A percentile compares a stretch with the other conserved stretches of the same genome.
Conservation (phyloP, 1,139 yeast species). For the Kurtzmaniella quercitrusa region DNA sequence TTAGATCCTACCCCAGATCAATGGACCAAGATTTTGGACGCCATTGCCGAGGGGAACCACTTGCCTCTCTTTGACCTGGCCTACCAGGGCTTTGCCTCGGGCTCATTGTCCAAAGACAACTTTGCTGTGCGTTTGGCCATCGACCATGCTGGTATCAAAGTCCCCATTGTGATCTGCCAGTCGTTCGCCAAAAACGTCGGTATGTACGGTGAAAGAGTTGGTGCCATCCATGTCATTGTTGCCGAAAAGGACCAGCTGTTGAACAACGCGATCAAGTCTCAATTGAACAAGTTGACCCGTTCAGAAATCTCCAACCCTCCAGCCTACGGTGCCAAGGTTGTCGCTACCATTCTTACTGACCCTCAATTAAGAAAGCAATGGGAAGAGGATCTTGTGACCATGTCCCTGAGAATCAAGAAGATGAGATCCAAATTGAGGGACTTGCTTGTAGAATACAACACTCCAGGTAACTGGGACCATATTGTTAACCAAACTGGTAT, state of each 20-base stretch:
- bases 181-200: conserved; percentile 98
- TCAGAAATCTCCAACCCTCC: conserved; percentile 93
- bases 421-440: conserved; percentile 72
- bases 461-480: conserved; percentile 94
- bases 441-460: conserved; percentile 55
- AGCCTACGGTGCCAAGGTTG: conserved; percentile 92
- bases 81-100: conserved; percentile 50
- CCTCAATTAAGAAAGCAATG: conserved; percentile 70
- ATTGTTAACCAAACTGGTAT: conserved; percentile 90
- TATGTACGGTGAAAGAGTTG: conserved; percentile 96
- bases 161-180: conserved; percentile 76
- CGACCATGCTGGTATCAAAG: conserved; percentile 32
- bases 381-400: conserved; percentile 79
- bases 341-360: conserved; percentile 67
- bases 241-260: conserved; percentile 32
- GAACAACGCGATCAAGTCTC: conserved; percentile 60
- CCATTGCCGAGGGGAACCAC: conserved; percentile 35
- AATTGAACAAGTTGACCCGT: conserved; percentile 72
- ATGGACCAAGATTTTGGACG: conserved; percentile 38
- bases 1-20: conserved; percentile 44
- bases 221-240: conserved; percentile 76
- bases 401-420: conserved; percentile 78
- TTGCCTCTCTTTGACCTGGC: conserved; percentile 45
- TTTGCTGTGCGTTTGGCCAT: conserved; percentile 84
- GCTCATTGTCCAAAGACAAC: conserved; percentile 79